Evolutionary conservation across 2,329 filamentous ascomycete species (phyloP), one percentile per base, ranked within the genome.

Genomic region (Ceratocystis lukuohia): DNA sequence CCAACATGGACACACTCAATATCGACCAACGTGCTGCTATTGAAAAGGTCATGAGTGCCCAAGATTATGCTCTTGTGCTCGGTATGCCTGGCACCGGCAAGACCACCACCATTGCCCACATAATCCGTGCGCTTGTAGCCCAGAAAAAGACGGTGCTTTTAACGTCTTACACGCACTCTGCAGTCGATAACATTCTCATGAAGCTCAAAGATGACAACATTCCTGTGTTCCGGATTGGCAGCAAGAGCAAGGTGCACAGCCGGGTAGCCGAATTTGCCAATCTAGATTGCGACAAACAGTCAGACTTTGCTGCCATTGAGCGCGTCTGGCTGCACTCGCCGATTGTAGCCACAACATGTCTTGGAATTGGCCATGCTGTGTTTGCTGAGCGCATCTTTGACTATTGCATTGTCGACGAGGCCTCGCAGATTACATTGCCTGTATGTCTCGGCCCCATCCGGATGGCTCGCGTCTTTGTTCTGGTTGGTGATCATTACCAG

Each of bases 11-110:
- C 64, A 82, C 83, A 69, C 84, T 99, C 71, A 99, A 99, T 70
- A 80, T 89, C 8, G 94, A 97, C 73, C 94, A 99, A 75, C 86
- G 82, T 72, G 82, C 81, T 67, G 94, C 94, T 0, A 91, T 99
- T 64, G 84, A 91, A 71, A 97, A 96, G 75, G 93, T 99, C 48
- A 95, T 99, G 88, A 91, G 88, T 72, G 93, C 94, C 2, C 84
- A 89, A 70, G 92, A 99, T 76, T 99, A 97, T 75, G 93, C 94
- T 6, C 80, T 99, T n/a, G 92, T 99, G 12, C 83, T 99, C 22
- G 94, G 94, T 33, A 99, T 99, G 94, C 94, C 94, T 1, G 94
- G 94, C 6, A 99, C 94, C 0, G 94, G 94, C 67, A 99, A 99
- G 76, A 99, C 94, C 2, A 99, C 94, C 0, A 99, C 94, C 0